A percentile compares a stretch with the other conserved stretches of the same genome.
phyloP scores from a whole-genome alignment of 768 basidiomycete species.

The Suillus lakei region DNA sequence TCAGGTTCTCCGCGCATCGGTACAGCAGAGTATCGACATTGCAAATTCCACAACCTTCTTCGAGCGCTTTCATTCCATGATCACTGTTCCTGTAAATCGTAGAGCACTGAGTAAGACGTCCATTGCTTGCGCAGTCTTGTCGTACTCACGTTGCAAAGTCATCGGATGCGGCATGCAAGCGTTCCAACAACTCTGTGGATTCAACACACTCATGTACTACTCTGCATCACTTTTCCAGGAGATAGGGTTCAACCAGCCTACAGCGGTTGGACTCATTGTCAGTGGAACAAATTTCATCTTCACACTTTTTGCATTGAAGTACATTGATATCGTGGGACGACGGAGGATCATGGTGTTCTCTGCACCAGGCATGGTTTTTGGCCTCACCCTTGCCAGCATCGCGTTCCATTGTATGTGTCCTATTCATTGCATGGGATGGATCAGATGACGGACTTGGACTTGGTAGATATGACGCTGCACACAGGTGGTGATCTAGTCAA shows the following conservation, averaged over 20 bases:
- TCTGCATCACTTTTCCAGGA: slow-evolving; percentile 80
- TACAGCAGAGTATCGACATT: slow-evolving; percentile 65
- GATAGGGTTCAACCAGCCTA: slow-evolving; percentile 83
- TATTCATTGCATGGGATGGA: neutral
- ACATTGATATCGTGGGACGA: slow-evolving; percentile 72
- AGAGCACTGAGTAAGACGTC: slow-evolving; percentile 64
- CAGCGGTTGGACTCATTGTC: slow-evolving; percentile 78
- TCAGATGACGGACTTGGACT: neutral
- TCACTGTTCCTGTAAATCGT: slow-evolving; percentile 61
- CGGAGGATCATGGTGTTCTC: slow-evolving; percentile 73
- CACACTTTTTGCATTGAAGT: slow-evolving; percentile 72
- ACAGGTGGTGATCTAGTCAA: slow-evolving; percentile 66
- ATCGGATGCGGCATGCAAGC: slow-evolving; percentile 83
- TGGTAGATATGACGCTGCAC: slow-evolving; percentile 58
- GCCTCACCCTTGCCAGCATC: slow-evolving; percentile 63
- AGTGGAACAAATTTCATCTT: slow-evolving; percentile 82
- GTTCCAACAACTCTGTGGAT: slow-evolving; percentile 83
- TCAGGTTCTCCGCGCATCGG: slow-evolving; percentile 61
- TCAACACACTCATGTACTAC: slow-evolving; percentile 81
- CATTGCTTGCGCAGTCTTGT: neutral
- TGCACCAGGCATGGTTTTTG: slow-evolving; percentile 74
- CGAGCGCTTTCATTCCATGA: slow-evolving; percentile 58
- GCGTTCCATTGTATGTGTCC: slow-evolving; percentile 66
- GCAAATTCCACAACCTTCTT: slow-evolving; percentile 63
- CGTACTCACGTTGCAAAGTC: slow-evolving; percentile 42